These are phyloP conservation scores for Fusarium miscanthi DNA, from an alignment of 2,329 filamentous ascomycete species.

Conservation along the genomic window DNA sequence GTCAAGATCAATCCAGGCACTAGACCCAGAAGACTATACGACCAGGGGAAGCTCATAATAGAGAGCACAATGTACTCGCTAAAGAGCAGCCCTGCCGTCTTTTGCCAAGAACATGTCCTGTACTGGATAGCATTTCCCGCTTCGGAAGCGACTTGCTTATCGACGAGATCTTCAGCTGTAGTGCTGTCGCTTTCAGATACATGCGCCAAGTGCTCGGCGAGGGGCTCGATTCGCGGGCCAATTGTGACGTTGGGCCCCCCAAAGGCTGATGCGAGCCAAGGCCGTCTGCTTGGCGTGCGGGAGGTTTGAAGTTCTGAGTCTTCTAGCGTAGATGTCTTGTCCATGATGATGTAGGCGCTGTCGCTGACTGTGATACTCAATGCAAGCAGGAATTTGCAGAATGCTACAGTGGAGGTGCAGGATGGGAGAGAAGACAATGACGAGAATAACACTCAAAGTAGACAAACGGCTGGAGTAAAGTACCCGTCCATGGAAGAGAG, in stretches of 20 bases:
- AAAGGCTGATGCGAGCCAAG: constrained; percentile 49
- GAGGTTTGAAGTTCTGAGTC: constrained; percentile 16
- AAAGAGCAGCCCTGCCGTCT: constrained; percentile 90
- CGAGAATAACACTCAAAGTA: neutral
- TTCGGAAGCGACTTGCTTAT: constrained; percentile 79
- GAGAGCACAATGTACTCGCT: constrained; percentile 92
- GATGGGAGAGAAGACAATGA: neutral
- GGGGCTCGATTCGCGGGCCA: constrained; percentile 63
- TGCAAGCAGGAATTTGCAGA: neutral
- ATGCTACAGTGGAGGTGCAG: neutral
- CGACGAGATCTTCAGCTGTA: constrained; percentile 59
- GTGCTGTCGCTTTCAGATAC: constrained; percentile 54
- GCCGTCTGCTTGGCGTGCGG: constrained; percentile 25
- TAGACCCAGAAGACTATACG: constrained; percentile 85
- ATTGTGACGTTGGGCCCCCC: constrained; percentile 55
- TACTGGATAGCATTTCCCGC: constrained; percentile 85
- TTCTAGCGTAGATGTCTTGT: constrained; percentile 7
- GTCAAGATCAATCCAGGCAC: constrained; percentile 87
- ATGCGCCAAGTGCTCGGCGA: constrained; percentile 51
- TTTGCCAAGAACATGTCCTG: constrained; percentile 92
- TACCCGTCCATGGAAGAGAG: neutral
- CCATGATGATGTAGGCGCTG: constrained; percentile 11
- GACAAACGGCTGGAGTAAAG: neutral
- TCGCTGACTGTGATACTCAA: neutral
- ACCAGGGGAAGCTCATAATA: constrained; percentile 96